Percentiles rank a stretch among this genome's conserved stretches.
Evolutionary conservation across 495 filamentous ascomycete genomes (phyloP).

Genomic region (Daldinia vernicosa): DNA sequence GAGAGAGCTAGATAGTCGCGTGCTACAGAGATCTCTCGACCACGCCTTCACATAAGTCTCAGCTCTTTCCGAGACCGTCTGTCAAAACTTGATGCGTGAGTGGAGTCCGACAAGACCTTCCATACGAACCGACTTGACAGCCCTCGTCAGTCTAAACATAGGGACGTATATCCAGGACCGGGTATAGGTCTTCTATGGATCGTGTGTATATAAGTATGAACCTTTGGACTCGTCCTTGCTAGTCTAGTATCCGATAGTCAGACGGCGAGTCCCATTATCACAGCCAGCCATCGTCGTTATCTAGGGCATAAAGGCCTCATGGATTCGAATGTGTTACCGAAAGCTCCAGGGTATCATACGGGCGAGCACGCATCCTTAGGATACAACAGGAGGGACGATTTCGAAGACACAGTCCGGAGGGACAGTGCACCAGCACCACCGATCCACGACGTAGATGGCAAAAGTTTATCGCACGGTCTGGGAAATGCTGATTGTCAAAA

Average conservation of each 20-base stretch:
- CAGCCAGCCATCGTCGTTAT: constrained; percentile 1
- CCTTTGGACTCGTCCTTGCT: constrained; percentile 13
- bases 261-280: constrained; percentile 14
- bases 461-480: constrained; percentile 19
- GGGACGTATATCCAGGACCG: constrained; percentile 8
- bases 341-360: neutral
- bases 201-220: constrained; percentile 31
- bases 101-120: constrained; percentile 14
- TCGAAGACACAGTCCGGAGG: constrained; percentile 20
- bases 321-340: constrained; percentile 21
- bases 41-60: constrained; percentile 40
- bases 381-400: constrained; percentile 5
- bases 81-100: constrained; percentile 32
- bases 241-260: constrained; percentile 18
- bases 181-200: constrained; percentile 21
- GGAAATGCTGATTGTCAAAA: constrained; percentile 28
- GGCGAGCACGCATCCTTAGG: neutral
- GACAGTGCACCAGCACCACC: constrained; percentile 5
- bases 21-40: constrained; percentile 41
- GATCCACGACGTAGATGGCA: constrained; percentile 24
- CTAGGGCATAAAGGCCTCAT: constrained; percentile 20
- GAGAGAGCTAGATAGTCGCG: constrained; percentile 38
- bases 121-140: constrained; percentile 21
- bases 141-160: neutral
- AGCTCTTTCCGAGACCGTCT: constrained; percentile 41